Conservation (phyloP, 2,329 filamentous ascomycete species). For the Chrysoporthe deuterocubensis region DNA sequence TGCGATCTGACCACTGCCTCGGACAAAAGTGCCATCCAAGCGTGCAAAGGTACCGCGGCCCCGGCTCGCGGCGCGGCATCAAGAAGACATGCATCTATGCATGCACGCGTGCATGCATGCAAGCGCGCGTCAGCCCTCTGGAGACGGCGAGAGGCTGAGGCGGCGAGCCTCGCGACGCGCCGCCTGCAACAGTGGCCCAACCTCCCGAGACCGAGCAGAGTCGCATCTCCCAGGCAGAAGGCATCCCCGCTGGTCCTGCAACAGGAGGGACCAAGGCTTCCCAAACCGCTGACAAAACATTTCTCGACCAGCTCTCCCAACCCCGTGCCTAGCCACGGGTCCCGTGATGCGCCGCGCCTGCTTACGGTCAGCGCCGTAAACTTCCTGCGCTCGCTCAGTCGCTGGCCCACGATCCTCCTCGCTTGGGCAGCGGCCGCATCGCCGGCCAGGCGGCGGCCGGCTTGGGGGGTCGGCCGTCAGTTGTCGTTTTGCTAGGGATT, state of each 20-base stretch:
- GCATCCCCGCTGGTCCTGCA: neutral
- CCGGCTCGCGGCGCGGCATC: neutral
- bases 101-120: neutral
- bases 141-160: neutral
- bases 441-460: neutral
- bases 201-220: neutral
- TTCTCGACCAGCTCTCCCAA: neutral
- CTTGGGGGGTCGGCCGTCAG: too few relatives aligned
- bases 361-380: conserved; percentile 1
- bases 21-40: neutral
- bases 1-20: neutral
- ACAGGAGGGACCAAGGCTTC: neutral
- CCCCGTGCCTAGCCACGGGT: neutral
- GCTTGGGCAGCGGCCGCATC: neutral
- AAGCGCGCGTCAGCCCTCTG: neutral
- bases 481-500: too few relatives aligned
- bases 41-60: neutral
- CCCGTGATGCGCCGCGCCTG: neutral
- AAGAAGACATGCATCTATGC: neutral
- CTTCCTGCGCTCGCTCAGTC: neutral
- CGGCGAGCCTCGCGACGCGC: neutral
- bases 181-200: neutral
- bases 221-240: neutral
- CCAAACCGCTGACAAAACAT: neutral
- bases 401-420: neutral